Evolutionary conservation across 257 asterid genomes (phyloP), one percentile per base, ranked within the genome.

Genomic region (Scutellaria minor): DNA sequence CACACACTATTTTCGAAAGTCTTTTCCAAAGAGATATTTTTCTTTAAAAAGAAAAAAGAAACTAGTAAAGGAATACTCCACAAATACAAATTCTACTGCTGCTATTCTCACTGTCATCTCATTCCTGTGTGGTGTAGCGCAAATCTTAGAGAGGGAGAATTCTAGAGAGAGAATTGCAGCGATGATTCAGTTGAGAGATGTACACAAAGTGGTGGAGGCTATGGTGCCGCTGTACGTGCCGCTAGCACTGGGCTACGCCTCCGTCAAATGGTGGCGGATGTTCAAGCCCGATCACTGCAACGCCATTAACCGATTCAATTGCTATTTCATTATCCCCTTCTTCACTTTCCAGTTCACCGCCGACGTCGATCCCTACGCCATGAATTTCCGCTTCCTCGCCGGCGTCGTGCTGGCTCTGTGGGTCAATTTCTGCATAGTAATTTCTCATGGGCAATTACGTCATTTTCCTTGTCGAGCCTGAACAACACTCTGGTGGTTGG

Each of bases 401-500:
- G 87, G 75, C 7, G 37, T 45, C 0, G 58, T 46, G 2, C 68
- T 93, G 9, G 88, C 65, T 0, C 0, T 85, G 11, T 90, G 97
- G 97, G 90, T 87, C 1, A 87, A 74, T 46, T 54, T 79, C 4
- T 62, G 82, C 8, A 64, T 9, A 4, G 62, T n/a, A n/a, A 61
- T 10, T 71, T 82, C 6, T 54, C 82, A 0, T 93, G 98, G 97
- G 87, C 85, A 0, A 83, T 90, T 11, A 87, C 97, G 0, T 74
- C 79, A 0, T 93, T 85, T 79, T 77, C 89, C 0, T 53, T 93
- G 7, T 80, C 95, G 2, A 80, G 87, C 39, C 54, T 87, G 14
- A 90, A 79, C 64, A 87, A 89, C 73, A 83, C 93, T 1, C 8
- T 90, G 12, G 91, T 90, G 56, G 88, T 93, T 0, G 98, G 97